Percentiles rank a stretch among this genome's conserved stretches.
These are phyloP conservation scores for Ceratobasidium sp. DNA, from an alignment of 1,284 basidiomycete genomes.

Conservation along the genomic window DNA sequence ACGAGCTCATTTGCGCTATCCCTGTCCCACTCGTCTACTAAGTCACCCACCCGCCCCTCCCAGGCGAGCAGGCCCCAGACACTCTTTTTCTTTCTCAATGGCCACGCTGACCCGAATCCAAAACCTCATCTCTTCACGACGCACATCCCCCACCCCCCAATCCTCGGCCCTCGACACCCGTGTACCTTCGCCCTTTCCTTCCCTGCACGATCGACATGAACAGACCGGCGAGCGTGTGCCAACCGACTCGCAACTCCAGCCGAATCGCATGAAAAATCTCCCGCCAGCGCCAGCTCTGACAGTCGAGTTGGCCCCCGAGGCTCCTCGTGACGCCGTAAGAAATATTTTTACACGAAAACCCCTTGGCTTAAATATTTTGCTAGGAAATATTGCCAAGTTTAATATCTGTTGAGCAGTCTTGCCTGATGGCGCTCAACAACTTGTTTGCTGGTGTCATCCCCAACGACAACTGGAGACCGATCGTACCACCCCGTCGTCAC, in stretches of 20 bases:
- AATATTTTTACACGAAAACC: neutral
- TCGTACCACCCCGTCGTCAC: conserved; percentile 71
- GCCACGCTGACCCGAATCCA: conserved; percentile 41
- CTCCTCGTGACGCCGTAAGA: conserved; percentile 26
- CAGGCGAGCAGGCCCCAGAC: conserved; percentile 14
- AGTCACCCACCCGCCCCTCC: neutral
- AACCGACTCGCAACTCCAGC: conserved; percentile 35
- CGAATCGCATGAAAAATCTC: conserved; percentile 35
- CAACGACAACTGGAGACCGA: conserved; percentile 60
- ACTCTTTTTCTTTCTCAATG: conserved; percentile 20
- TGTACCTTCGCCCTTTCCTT: conserved; percentile 53
- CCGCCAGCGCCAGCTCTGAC: conserved; percentile 26
- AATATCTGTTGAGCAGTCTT: conserved; percentile 73
- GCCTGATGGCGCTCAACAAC: conserved; percentile 75
- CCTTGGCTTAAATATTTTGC: conserved; percentile 13
- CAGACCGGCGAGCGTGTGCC: conserved; percentile 42
- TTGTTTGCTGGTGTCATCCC: conserved; percentile 65
- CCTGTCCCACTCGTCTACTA: conserved; percentile 23
- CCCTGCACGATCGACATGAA: conserved; percentile 42
- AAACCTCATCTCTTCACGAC: conserved; percentile 38
- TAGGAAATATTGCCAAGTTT: conserved; percentile 73
- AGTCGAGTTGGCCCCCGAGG: conserved; percentile 29
- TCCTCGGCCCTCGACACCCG: conserved; percentile 50
- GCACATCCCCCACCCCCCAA: conserved; percentile 24
- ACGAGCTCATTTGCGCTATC: conserved; percentile 33